Conservation (phyloP, 345 rosid genomes). For the Streptanthus diversifolius region DNA sequence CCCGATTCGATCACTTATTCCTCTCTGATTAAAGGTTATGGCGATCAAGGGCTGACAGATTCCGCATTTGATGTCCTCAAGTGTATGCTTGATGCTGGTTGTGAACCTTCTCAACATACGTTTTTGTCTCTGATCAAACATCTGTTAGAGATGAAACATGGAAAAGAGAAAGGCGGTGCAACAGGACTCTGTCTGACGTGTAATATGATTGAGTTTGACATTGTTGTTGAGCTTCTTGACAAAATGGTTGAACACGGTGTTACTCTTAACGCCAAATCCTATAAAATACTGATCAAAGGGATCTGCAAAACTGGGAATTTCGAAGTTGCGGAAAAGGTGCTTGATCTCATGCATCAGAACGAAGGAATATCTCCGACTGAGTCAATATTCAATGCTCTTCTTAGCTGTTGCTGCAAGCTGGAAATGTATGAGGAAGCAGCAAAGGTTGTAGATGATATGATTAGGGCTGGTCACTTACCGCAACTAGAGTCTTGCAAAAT, state of each 20-base stretch:
- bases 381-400: constrained; percentile 52
- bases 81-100: constrained; percentile 67
- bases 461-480: constrained; percentile 57
- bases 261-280: constrained; percentile 56
- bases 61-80: constrained; percentile 73
- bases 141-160: constrained; percentile 42
- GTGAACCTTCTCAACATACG: constrained; percentile 72
- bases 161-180: constrained; percentile 31
- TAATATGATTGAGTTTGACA: constrained; percentile 50
- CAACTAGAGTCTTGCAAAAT: constrained; percentile 59
- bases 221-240: constrained; percentile 50
- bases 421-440: constrained; percentile 50
- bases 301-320: constrained; percentile 57
- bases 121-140: constrained; percentile 61
- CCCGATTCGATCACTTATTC: constrained; percentile 71
- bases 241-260: constrained; percentile 62
- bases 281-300: constrained; percentile 54
- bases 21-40: constrained; percentile 61
- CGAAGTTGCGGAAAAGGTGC: constrained; percentile 47
- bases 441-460: constrained; percentile 52
- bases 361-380: constrained; percentile 55
- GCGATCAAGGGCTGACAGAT: constrained; percentile 49
- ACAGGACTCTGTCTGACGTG: constrained; percentile 33
- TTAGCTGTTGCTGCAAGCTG: constrained; percentile 57
- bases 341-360: constrained; percentile 49